Evolutionary conservation across 31 red algal genomes (phyloP).

Genomic region (Asparagopsis taxiformis): DNA sequence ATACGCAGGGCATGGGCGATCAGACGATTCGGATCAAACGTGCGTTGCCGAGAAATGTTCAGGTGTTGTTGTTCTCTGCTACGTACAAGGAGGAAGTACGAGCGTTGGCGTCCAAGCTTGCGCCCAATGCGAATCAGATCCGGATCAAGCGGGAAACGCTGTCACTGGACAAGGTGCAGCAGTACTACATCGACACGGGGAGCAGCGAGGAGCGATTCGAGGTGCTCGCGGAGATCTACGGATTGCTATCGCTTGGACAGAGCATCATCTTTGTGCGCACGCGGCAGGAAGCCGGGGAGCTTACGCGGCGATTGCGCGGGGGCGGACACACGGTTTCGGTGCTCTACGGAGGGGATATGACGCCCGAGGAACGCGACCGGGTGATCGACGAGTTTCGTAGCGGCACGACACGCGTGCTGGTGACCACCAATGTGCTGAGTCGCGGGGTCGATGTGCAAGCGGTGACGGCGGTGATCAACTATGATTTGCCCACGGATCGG

Average conservation of each 20-base stretch:
- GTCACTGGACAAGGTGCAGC: conserved; percentile 81
- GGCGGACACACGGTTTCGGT: conserved; percentile 92
- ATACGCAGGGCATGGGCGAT: conserved; percentile 94
- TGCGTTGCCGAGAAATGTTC: conserved; percentile 58
- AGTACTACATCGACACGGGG: conserved; percentile 83
- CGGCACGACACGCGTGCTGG: conserved; percentile 82
- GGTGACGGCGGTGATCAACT: conserved; percentile 93
- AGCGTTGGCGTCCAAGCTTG: conserved; percentile 73
- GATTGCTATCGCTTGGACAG: conserved; percentile 75
- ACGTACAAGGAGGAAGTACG: conserved; percentile 89
- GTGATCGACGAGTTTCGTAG: conserved; percentile 95
- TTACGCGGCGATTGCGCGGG: conserved; percentile 62
- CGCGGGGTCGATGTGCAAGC: conserved; percentile 90
- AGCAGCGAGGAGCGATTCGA: conserved; percentile 68
- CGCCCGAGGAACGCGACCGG: conserved; percentile 86
- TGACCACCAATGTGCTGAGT: conserved; percentile 91
- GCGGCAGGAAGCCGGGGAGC: conserved; percentile 41
- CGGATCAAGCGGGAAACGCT: conserved; percentile 87
- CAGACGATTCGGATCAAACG: conserved; percentile 93
- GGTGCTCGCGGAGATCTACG: conserved; percentile 88
- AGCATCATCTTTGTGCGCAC: conserved; percentile 95
- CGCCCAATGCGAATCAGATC: conserved; percentile 90
- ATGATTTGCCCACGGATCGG: conserved; percentile 86
- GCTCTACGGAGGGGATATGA: conserved; percentile 91
- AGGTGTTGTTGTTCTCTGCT: conserved; percentile 93